phyloP scores from a whole-genome alignment of 2,329 filamentous ascomycete species.

The Sarocladium kiliense region DNA sequence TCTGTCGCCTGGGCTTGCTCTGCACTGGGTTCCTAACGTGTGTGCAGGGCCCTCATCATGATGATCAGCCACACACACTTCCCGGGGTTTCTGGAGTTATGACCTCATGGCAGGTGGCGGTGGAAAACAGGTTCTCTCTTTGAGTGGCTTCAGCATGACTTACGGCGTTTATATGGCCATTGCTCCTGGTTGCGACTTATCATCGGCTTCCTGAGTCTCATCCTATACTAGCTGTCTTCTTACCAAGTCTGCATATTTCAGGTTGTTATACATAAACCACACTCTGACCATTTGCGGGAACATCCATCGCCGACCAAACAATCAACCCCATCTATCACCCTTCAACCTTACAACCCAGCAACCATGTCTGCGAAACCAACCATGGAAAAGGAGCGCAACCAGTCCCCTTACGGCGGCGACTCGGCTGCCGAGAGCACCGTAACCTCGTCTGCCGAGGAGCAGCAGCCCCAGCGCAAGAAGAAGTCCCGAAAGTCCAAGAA shows the following conservation, averaged over 20 bases:
- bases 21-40: background rate
- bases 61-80: constrained; percentile 1
- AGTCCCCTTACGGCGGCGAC: constrained; percentile 9
- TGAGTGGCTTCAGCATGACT: constrained; percentile 19
- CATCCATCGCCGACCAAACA: constrained; percentile 1
- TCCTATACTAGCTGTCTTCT: background rate
- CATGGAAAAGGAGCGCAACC: constrained; percentile 13
- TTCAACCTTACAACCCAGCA: background rate
- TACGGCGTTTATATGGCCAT: constrained; percentile 11
- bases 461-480: constrained; percentile 18
- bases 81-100: constrained; percentile 13
- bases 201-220: background rate
- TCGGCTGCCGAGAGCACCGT: constrained; percentile 11
- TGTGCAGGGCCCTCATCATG: background rate
- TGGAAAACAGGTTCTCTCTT: constrained; percentile 23
- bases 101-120: constrained; percentile 20
- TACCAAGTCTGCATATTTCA: constrained; percentile 2
- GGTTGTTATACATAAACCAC: background rate
- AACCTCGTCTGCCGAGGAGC: constrained; percentile 9
- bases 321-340: background rate
- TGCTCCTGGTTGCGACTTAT: constrained; percentile 2
- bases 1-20: background rate
- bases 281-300: background rate
- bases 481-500: constrained; percentile 24
- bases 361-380: constrained; percentile 9